These are phyloP conservation scores for Pelargonium cotyledonis DNA, from an alignment of 441 rosid genomes.

Conservation along the genomic window DNA sequence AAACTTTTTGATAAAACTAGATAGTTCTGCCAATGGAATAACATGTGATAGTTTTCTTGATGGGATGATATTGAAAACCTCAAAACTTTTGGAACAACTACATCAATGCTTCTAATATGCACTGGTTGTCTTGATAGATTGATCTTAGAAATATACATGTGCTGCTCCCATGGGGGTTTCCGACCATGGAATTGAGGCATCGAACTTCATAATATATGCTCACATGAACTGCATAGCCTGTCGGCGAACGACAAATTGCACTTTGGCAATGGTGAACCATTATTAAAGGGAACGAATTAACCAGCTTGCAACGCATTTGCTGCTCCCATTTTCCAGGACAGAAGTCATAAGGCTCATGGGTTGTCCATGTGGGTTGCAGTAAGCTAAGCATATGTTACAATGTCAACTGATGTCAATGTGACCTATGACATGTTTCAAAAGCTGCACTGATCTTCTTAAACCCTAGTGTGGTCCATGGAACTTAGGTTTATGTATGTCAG, in stretches of 20 bases:
- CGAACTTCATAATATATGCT: conserved; percentile 37
- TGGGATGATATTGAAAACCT: conserved; percentile 23
- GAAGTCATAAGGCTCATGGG: conserved; percentile 31
- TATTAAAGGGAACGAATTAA: conserved; percentile 23
- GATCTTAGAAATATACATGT: conserved; percentile 22
- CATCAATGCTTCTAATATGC: conserved; percentile 25
- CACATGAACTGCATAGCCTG: conserved; percentile 24
- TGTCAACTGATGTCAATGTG: conserved; percentile 15
- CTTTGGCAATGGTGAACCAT: conserved; percentile 34
- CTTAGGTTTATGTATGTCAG: conserved; percentile 14
- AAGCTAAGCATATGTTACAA: conserved; percentile 23
- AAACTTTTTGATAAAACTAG: conserved; percentile 22
- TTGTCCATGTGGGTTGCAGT: conserved; percentile 43
- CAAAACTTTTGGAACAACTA: conserved; percentile 26
- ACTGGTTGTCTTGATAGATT: conserved; percentile 25
- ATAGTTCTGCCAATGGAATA: conserved; percentile 22
- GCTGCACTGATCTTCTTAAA: conserved; percentile 27
- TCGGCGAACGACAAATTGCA: conserved; percentile 26
- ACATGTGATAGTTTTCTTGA: conserved; percentile 24
- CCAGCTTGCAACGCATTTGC: conserved; percentile 24
- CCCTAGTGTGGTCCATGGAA: conserved; percentile 18
- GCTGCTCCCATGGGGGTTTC: conserved; percentile 37
- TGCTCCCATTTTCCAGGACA: conserved; percentile 44
- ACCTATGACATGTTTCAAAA: conserved; percentile 20
- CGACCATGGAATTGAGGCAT: conserved; percentile 50